A percentile compares a stretch with the other conserved stretches of the same genome.
Conservation (phyloP, 169 alveolate species). For the Plasmodium blacklocki region DNA sequence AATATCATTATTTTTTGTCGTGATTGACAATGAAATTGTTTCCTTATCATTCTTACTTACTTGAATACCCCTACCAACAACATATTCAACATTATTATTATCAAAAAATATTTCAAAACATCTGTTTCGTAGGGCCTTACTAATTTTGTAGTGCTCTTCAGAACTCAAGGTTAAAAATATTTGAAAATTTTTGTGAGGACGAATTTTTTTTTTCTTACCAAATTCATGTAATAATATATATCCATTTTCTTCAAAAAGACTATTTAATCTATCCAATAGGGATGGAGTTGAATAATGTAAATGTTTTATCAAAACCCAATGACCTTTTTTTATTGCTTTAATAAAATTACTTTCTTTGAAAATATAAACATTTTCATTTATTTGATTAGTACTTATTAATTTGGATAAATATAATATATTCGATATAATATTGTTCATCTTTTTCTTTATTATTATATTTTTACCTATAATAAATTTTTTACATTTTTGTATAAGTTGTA, state of each 20-base stretch:
- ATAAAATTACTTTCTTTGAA: constrained; percentile 92
- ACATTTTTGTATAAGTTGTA: background rate
- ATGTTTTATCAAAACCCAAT: constrained; percentile 93
- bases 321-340: constrained; percentile 92
- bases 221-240: constrained; percentile 82
- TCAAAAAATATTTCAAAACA: constrained; percentile 89
- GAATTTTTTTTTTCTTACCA: constrained; percentile 87
- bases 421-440: constrained; percentile 6
- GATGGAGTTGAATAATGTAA: constrained; percentile 93
- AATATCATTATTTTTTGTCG: too few species aligned
- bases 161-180: constrained; percentile 87
- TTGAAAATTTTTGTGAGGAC: constrained; percentile 92
- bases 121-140: constrained; percentile 92
- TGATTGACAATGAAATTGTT: too few species aligned
- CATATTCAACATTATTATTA: constrained; percentile 9
- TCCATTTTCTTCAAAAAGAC: constrained; percentile 92
- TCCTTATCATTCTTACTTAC: too few species aligned
- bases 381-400: constrained; percentile 26
- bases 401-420: constrained; percentile 11
- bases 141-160: constrained; percentile 82
- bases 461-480: background rate
- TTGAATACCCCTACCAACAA: background rate
- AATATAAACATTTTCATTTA: constrained; percentile 75
- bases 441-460: background rate
- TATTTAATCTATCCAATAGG: constrained; percentile 94